These are phyloP conservation scores for Wickerhamiella hasegawae DNA, from an alignment of 805 yeast species.

Conservation along the genomic window DNA sequence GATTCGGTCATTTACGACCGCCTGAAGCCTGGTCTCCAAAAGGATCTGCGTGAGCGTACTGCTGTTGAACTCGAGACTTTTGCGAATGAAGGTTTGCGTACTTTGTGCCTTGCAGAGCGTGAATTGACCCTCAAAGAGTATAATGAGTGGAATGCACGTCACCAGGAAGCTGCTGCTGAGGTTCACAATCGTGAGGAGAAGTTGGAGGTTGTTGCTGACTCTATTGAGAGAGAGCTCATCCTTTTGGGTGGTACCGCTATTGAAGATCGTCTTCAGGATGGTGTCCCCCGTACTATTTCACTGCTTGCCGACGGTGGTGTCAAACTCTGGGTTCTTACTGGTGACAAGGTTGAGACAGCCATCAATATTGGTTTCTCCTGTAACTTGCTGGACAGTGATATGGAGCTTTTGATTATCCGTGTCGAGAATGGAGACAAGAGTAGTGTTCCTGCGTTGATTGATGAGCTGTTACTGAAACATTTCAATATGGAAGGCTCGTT, in stretches of 20 bases:
- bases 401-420: slow-evolving; percentile 48
- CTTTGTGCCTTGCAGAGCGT: slow-evolving; percentile 57
- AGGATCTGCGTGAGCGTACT: slow-evolving; percentile 37
- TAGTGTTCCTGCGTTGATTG: slow-evolving; percentile 22
- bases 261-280: slow-evolving; percentile 65
- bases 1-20: slow-evolving; percentile 58
- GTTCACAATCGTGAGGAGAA: slow-evolving; percentile 45
- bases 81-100: slow-evolving; percentile 68
- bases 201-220: slow-evolving; percentile 42
- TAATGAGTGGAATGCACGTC: slow-evolving; percentile 38
- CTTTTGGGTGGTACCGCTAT: slow-evolving; percentile 72
- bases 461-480: slow-evolving; percentile 33
- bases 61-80: slow-evolving; percentile 57
- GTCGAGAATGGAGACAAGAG: slow-evolving; percentile 20
- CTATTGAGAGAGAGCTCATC: slow-evolving; percentile 41
- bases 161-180: slow-evolving; percentile 41
- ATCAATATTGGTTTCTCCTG: slow-evolving; percentile 77
- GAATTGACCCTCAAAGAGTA: slow-evolving; percentile 33
- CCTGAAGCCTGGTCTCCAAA: slow-evolving; percentile 25
- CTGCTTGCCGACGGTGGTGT: slow-evolving; percentile 58
- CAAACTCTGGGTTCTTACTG: slow-evolving; percentile 73
- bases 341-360: slow-evolving; percentile 79
- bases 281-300: slow-evolving; percentile 64
- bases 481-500: slow-evolving; percentile 33
- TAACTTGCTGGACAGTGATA: slow-evolving; percentile 50